Evolutionary conservation across 2,329 filamentous ascomycete genomes (phyloP).

Genomic region (Colletotrichum coccodes): DNA sequence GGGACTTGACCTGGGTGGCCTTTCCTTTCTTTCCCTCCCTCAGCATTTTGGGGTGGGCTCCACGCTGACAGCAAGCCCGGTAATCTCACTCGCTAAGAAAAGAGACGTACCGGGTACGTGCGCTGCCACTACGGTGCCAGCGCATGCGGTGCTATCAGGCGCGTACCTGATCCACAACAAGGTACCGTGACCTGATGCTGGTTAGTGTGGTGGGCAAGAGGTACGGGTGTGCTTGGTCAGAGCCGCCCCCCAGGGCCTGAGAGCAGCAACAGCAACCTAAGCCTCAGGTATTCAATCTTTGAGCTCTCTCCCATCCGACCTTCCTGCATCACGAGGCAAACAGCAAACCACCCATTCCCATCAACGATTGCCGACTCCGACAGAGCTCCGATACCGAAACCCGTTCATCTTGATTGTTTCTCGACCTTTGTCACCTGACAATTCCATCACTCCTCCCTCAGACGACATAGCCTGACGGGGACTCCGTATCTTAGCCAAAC

Average conservation of each 20-base stretch:
- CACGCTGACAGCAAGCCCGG: constrained; percentile 21
- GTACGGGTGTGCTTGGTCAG: background rate
- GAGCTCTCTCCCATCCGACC: constrained; percentile 41
- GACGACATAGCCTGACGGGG: constrained; percentile 4
- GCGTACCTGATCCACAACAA: background rate
- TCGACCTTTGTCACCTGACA: constrained; percentile 16
- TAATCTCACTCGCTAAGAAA: constrained; percentile 26
- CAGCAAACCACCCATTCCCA: constrained; percentile 21
- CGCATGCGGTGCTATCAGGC: background rate
- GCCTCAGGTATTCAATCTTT: constrained; percentile 38
- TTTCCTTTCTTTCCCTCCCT: constrained; percentile 11
- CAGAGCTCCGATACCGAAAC: constrained; percentile 13
- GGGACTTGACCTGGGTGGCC: constrained; percentile 18
- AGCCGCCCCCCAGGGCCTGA: constrained; percentile 17
- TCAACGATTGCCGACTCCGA: constrained; percentile 12
- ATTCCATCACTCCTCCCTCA: background rate
- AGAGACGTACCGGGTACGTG: constrained; percentile 37
- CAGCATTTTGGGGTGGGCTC: constrained; percentile 9
- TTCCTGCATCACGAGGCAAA: constrained; percentile 42
- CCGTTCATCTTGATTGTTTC: background rate
- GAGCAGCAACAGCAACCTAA: constrained; percentile 17
- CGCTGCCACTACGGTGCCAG: background rate
- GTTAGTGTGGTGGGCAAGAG: background rate
- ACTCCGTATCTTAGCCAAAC: constrained; percentile 23
- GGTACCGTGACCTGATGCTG: constrained; percentile 20